Evolutionary conservation across 805 yeast species (phyloP).

Genomic region (Barnettozyma wickerhamii): DNA sequence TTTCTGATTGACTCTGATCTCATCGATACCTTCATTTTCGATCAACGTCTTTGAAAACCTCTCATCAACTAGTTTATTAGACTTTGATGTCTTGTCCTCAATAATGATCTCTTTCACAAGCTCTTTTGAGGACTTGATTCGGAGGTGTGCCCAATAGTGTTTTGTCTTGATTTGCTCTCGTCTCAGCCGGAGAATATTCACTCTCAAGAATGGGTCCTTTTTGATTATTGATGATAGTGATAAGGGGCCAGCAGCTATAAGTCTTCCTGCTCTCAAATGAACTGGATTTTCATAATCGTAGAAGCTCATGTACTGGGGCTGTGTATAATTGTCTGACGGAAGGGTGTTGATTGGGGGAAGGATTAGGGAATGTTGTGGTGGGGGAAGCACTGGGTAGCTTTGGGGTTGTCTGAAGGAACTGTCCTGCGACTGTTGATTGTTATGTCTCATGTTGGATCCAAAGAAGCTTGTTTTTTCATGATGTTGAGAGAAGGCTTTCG

Average conservation of each 20-base stretch:
- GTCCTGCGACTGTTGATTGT: background rate
- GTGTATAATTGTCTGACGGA: too few species aligned
- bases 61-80: constrained; percentile 20
- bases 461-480: background rate
- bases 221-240: constrained; percentile 25
- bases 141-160: constrained; percentile 6
- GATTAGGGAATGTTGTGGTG: background rate
- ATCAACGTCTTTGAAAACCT: constrained; percentile 29
- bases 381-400: too few species aligned
- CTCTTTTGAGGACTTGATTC: constrained; percentile 11
- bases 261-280: constrained; percentile 28
- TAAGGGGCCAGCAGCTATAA: constrained; percentile 30
- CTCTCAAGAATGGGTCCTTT: constrained; percentile 28
- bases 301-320: constrained; percentile 23
- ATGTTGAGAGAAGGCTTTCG: too few species aligned
- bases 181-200: constrained; percentile 22
- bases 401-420: too few species aligned
- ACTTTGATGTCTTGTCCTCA: constrained; percentile 14
- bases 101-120: constrained; percentile 18
- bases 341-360: too few species aligned
- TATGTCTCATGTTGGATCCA: background rate
- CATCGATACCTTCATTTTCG: constrained; percentile 36
- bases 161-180: constrained; percentile 23
- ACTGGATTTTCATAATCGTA: constrained; percentile 28
- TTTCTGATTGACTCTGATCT: constrained; percentile 20